These are phyloP conservation scores for Phytopythium aichiense DNA, from an alignment of 352 stramenopile species.

Conservation along the genomic window DNA sequence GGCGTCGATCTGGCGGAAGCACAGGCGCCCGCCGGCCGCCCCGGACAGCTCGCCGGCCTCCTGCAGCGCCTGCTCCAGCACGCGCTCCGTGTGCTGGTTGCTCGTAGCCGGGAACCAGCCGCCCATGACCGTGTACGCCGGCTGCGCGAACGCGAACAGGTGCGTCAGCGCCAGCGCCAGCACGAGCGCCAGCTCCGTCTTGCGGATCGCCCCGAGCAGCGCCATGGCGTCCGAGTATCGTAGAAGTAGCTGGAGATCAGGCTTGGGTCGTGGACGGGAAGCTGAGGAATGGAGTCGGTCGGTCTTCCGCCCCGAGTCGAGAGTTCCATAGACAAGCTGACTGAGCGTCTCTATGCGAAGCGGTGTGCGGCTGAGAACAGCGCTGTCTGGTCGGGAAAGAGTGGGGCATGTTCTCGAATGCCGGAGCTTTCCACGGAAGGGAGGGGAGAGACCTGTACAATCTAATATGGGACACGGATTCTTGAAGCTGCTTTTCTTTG, in stretches of 20 bases:
- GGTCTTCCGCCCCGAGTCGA: neutral
- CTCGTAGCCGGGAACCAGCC: constrained; percentile 33
- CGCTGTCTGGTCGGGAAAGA: constrained; percentile 1
- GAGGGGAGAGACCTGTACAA: neutral
- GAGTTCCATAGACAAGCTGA: constrained; percentile 1
- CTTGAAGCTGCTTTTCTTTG: constrained; percentile 5
- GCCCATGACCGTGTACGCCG: constrained; percentile 20
- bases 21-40: constrained; percentile 17
- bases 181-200: constrained; percentile 7
- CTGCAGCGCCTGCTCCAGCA: constrained; percentile 31
- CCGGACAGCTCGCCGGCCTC: constrained; percentile 14
- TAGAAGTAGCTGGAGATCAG: too few species aligned
- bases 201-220: constrained; percentile 2
- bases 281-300: neutral
- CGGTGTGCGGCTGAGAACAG: neutral
- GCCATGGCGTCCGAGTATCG: neutral
- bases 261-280: neutral
- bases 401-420: constrained; percentile 1
- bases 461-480: neutral
- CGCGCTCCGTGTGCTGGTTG: constrained; percentile 24
- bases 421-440: neutral
- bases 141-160: constrained; percentile 18
- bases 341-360: constrained; percentile 1
- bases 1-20: constrained; percentile 35
- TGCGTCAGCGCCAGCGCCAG: constrained; percentile 10